Evolutionary conservation across 164 flowering plant species (phyloP).

Genomic region (Chimonanthus salicifolius): DNA sequence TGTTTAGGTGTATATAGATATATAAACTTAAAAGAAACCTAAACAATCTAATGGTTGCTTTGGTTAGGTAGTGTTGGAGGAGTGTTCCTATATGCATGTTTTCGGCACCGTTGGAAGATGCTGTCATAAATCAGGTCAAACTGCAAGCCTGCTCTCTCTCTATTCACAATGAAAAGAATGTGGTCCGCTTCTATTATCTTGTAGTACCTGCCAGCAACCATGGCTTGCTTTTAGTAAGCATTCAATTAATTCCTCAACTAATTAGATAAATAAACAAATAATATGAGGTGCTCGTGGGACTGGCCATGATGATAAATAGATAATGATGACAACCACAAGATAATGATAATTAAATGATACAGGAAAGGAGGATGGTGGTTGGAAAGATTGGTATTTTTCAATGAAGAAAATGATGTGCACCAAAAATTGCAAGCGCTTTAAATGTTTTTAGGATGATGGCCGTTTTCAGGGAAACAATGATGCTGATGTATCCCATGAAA

Average conservation of each 20-base stretch:
- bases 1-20: no score
- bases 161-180: slow-evolving; percentile 74
- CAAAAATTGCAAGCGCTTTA: background rate
- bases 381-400: background rate
- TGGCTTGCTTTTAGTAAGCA: background rate
- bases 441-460: background rate
- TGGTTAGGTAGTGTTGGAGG: slow-evolving; percentile 56
- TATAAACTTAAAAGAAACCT: background rate
- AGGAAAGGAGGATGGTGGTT: background rate
- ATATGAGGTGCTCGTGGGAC: no score
- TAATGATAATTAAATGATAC: background rate
- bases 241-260: background rate
- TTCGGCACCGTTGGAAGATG: slow-evolving; percentile 93
- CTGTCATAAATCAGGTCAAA: slow-evolving; percentile 87
- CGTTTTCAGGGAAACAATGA: background rate
- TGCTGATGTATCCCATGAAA: background rate
- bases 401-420: background rate
- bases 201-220: slow-evolving; percentile 74
- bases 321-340: background rate
- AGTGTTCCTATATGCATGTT: slow-evolving; percentile 62
- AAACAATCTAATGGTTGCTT: slow-evolving; percentile 18
- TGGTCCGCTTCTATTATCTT: slow-evolving; percentile 93
- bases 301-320: background rate
- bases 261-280: background rate
- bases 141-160: slow-evolving; percentile 92